phyloP scores from a whole-genome alignment of 2,329 filamentous ascomycete species.

The Neonectria faginata region DNA sequence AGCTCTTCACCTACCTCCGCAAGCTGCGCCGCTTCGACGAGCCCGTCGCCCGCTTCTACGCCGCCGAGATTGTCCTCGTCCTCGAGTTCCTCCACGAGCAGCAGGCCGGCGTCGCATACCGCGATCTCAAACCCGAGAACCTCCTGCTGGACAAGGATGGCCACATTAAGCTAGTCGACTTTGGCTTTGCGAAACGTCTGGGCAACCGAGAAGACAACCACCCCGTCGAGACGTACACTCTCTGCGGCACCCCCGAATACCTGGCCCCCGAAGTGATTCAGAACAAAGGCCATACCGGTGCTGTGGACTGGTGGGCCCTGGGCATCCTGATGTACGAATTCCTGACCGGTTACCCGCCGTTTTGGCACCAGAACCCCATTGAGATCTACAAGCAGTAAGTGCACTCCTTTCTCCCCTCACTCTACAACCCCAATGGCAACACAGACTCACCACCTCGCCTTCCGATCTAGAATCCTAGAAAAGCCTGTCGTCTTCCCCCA shows the following conservation, averaged over 20 bases:
- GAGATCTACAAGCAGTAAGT: constrained; percentile 84
- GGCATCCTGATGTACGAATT: constrained; percentile 89
- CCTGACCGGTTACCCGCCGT: constrained; percentile 84
- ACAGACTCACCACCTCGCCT: constrained; percentile 6
- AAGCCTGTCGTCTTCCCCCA: constrained; percentile 80
- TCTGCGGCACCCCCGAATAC: constrained; percentile 87
- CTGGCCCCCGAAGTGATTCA: constrained; percentile 87
- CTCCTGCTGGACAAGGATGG: constrained; percentile 81
- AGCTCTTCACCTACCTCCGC: constrained; percentile 86
- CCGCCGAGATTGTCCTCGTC: constrained; percentile 85
- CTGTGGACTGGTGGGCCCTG: constrained; percentile 90
- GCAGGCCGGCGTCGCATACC: constrained; percentile 81
- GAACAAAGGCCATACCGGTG: constrained; percentile 80
- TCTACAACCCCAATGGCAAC: not conserved
- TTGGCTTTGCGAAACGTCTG: constrained; percentile 85
- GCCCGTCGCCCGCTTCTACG: constrained; percentile 82
- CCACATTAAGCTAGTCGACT: constrained; percentile 86
- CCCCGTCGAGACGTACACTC: constrained; percentile 79
- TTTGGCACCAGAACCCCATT: constrained; percentile 88
- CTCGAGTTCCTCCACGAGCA: constrained; percentile 84
- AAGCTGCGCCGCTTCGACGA: constrained; percentile 84
- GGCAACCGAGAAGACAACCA: constrained; percentile 62
- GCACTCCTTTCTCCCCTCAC: not conserved
- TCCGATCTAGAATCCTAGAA: constrained; percentile 74
- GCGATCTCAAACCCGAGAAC: constrained; percentile 87